Evolutionary conservation across 1,284 basidiomycete species (phyloP).

Genomic region (Filobasidium uniguttulatum): DNA sequence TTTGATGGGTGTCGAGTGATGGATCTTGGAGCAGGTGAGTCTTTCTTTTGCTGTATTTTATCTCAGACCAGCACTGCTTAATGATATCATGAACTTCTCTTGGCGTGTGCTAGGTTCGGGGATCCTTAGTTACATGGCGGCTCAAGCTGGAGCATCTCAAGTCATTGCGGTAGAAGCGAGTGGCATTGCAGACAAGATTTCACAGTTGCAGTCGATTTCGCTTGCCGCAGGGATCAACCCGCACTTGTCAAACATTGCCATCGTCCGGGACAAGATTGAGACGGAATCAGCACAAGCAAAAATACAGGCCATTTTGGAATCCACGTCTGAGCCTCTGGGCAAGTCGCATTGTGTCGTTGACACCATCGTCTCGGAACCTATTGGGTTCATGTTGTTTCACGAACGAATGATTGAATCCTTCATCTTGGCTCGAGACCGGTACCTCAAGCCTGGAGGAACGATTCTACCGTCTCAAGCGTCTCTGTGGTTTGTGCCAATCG

Average conservation of each 20-base stretch:
- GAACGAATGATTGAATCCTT: slow-evolving; percentile 43
- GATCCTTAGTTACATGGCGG: slow-evolving; percentile 41
- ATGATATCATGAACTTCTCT: too few relatives aligned
- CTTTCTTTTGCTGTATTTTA: too few relatives aligned
- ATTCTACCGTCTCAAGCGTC: slow-evolving; percentile 39
- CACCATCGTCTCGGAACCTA: slow-evolving; percentile 43
- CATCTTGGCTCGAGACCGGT: slow-evolving; percentile 39
- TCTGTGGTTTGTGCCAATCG: slow-evolving; percentile 40
- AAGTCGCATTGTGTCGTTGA: too few relatives aligned
- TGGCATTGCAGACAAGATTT: slow-evolving; percentile 40
- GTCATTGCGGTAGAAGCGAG: slow-evolving; percentile 42
- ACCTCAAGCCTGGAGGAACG: slow-evolving; percentile 39
- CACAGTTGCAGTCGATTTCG: slow-evolving; percentile 26
- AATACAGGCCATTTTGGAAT: slow-evolving; percentile 19
- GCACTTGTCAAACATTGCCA: slow-evolving; percentile 25
- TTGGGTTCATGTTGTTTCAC: slow-evolving; percentile 42
- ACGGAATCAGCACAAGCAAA: background rate
- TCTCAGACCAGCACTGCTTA: background rate
- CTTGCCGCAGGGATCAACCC: slow-evolving; percentile 20
- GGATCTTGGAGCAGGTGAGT: slow-evolving; percentile 40
- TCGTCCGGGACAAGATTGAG: slow-evolving; percentile 34
- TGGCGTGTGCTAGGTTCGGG: slow-evolving; percentile 40
- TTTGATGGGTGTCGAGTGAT: slow-evolving; percentile 33
- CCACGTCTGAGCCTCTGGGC: slow-evolving; percentile 22
- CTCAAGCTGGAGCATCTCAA: slow-evolving; percentile 39